Evolutionary conservation across 306 rosid species (phyloP), one percentile per base, ranked within the genome.

Genomic region (Hippophae rhamnoides): DNA sequence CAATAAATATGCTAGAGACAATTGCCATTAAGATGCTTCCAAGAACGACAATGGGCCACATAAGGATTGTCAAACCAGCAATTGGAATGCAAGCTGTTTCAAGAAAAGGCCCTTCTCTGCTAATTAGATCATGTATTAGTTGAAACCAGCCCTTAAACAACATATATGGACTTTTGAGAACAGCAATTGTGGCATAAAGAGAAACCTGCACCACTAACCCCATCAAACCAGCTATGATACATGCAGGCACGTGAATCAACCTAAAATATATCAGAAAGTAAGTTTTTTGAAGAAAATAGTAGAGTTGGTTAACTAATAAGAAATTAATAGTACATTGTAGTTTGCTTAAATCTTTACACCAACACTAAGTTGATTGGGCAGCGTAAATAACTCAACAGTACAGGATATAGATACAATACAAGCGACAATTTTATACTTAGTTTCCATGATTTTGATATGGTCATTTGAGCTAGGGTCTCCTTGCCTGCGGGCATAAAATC

Each of bases 41-140:
- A 49, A 79, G 63, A 67, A 89, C 96, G 64, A 83, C 83, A 40
- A 89, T 75, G 25, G 96, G 94, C 96, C 96, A 89, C 76, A 86
- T 70, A 5, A 89, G 74, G 70, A 89, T 79, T 51, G 88, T 83
- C 80, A 89, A 76, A 55, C 96, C 96, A 66, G 96, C 94, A 69
- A 89, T 74, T 8, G 96, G 96, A 59, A 89, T 74, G 74, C 96
- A 89, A 59, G 83, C 96, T 50, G 84, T 79, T 79, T 89, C 96
- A 45, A 83, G 94, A 77, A 89, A 89, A 55, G 96, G 96, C 11
- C 96, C 94, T 77, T 89, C 96, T 48, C 96, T 82, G 77, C 86
- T 70, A 52, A 85, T 76, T 64, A 89, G 74, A 71, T 86, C 95
- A 27, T 83, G 90, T 41, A 73, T 48, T 10, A 86, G 85, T 56